Conservation (phyloP, 225 moss, liverwort and hornwort genomes). For the Antitrichia curtipendula region DNA sequence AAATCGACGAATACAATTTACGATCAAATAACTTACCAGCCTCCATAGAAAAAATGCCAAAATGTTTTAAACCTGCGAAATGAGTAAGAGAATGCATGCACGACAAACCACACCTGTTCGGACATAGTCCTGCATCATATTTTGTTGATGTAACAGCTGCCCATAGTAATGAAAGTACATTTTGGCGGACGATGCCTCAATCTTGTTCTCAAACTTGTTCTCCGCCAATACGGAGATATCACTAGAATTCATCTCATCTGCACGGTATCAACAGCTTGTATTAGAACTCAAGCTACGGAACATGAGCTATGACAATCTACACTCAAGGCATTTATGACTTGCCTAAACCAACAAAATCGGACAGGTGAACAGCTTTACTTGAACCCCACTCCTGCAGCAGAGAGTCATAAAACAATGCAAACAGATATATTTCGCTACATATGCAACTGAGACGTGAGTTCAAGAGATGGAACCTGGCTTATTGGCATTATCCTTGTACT, state of each 20-base stretch:
- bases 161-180: conserved; percentile 69
- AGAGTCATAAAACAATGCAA: not conserved
- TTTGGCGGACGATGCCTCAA: conserved; percentile 52
- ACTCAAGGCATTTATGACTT: not conserved
- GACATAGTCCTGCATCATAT: conserved; percentile 68
- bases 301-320: not conserved
- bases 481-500: not conserved
- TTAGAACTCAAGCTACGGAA: not conserved
- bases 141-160: conserved; percentile 52
- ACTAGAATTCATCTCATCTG: conserved; percentile 9
- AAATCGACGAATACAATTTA: not conserved
- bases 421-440: not conserved
- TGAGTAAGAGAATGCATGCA: not conserved
- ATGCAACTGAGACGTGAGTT: not conserved
- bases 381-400: not conserved
- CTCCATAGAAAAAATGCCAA: not conserved
- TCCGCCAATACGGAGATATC: not conserved
- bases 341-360: not conserved
- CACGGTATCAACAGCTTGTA: not conserved
- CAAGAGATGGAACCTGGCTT: conserved; percentile 7
- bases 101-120: conserved; percentile 23
- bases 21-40: not conserved
- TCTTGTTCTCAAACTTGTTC: conserved; percentile 57
- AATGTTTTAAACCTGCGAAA: not conserved
- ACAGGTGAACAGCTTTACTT: not conserved